Percentiles rank a stretch among this genome's conserved stretches.
phyloP scores from a whole-genome alignment of 352 stramenopile species.

The Thalassiosira mediterranea region DNA sequence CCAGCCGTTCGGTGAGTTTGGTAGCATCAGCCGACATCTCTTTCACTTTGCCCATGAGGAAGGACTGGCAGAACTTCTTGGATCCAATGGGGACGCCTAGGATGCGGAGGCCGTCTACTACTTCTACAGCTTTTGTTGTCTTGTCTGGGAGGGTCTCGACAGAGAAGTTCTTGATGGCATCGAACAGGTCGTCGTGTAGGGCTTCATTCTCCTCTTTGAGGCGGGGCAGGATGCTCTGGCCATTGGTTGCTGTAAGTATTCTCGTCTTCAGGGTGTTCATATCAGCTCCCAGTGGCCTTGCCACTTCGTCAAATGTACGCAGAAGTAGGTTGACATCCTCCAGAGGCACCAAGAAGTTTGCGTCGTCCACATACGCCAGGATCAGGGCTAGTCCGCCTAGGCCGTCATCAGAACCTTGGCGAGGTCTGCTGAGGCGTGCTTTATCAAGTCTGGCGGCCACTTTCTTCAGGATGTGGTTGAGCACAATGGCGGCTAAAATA shows the following conservation, averaged over 20 bases:
- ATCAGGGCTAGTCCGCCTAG: constrained; percentile 1
- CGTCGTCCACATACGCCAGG: constrained; percentile 28
- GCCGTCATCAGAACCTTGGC: not conserved
- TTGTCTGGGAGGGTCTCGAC: not conserved
- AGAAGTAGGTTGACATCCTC: constrained; percentile 17
- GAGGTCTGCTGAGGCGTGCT: not conserved
- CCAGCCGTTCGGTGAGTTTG: not conserved
- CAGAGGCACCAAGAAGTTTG: constrained; percentile 11
- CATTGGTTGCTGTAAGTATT: constrained; percentile 23
- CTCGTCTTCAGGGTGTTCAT: constrained; percentile 23
- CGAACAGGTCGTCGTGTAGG: not conserved
- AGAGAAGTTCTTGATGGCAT: not conserved
- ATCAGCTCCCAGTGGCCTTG: not conserved
- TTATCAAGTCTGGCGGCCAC: constrained; percentile 8
- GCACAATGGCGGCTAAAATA: constrained; percentile 14
- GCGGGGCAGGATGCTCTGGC: not conserved
- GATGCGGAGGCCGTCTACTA: constrained; percentile 13
- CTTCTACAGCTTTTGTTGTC: constrained; percentile 1
- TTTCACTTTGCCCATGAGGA: constrained; percentile 1
- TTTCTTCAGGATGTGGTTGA: constrained; percentile 8
- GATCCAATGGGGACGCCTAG: constrained; percentile 19
- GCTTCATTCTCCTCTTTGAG: not conserved
- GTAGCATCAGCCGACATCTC: not conserved
- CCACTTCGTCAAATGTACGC: constrained; percentile 7
- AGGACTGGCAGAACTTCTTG: constrained; percentile 4